Base-by-base conservation (phyloP, 2,329 filamentous ascomycete species). In the Elsinoe fawcettii region DNA sequence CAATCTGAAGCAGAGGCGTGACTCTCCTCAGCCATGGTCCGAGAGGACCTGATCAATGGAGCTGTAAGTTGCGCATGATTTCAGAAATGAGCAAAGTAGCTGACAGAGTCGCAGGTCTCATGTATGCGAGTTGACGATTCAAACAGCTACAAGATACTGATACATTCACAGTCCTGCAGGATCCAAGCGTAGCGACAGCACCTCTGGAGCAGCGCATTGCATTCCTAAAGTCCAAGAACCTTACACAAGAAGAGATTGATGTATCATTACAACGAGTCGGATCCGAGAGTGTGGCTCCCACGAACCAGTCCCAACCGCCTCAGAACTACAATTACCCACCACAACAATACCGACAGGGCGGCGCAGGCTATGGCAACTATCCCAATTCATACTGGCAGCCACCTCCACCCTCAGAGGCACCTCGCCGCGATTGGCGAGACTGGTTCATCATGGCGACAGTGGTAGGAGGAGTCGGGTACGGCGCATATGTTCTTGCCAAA, bases 401-500 rank as follows among this genome's bases (percentile, higher is more conserved):
- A 22, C 77, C 78, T 32, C 80, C 78, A 6, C 76, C 81, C 2
- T 79, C 79, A 1, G 77, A 80, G 57, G 74, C 84, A 2, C 90
- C 90, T 2, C 85, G 84, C 69, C 80, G 93, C 67, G 93, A 99
- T 74, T 99, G 93, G 93, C 82, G 95, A 60, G 93, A 99, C 70
- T 97, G 90, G 88, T 99, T 99, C 74, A 97, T 99, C 72, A 96
- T 97, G 90, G 93, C 93, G 6, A 99, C 93, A 0, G 88, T 97
- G 11, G 86, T 95, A 61, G 87, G 90, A 58, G 90, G 91, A 51
- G 85, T 96, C 18, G 81, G 90, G 37, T 97, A 96, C 67, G 92
- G 91, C 0, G 73, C 96, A 20, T 99, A 93, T 69, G 82, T 86
- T 62, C 80, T 96, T 14, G 88, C 90, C 60, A 95, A 95, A 83